Evolutionary conservation across 1,139 yeast species (phyloP), one percentile per base, ranked within the genome.

Genomic region (Nakaseomyces sp.): DNA sequence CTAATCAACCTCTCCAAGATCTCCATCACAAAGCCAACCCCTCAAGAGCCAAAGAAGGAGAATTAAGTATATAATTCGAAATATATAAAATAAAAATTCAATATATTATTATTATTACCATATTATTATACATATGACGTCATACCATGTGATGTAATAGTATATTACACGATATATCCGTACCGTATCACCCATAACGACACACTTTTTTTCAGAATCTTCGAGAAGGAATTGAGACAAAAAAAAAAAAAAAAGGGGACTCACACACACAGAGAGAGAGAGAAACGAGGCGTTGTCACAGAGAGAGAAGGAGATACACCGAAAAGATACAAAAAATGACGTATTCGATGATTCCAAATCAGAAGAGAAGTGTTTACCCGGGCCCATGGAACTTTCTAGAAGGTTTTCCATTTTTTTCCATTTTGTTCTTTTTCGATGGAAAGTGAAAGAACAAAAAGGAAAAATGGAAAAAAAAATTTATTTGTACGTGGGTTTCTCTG

Each of bases 1-100:
- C 41, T 57, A 42, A 45, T 57, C 32, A 45, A 47, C 36, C 12
- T 57, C 3, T 54, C 60, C 9, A 49, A 49, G 38, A 12, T 24
- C 38, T 15, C 38, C 22, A 35, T 35, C 28, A 35, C 41, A 17
- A 16, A 48, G 47, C 43, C 56, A 51, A 41, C 37, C 54, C 25
- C 24, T n/a, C 32, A 29, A 18, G 36, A 32, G 19, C 17, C 33
- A 7, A 32, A 32, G 24, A 32, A 32, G 24, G 36, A 32, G n/a
- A 32, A 32, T 13, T 32, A n/a, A 32, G 13, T 17, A 15, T n/a
- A n/a, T n/a, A n/a, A n/a, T n/a, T n/a, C n/a, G n/a, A n/a, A n/a
- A n/a, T n/a, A n/a, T n/a, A n/a, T n/a, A n/a, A n/a, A n/a, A n/a
- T n/a, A n/a, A n/a, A n/a, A n/a, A n/a, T n/a, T n/a, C n/a, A n/a